These are phyloP conservation scores for Annona cherimola DNA, from an alignment of 164 flowering plant genomes.

Conservation along the genomic window DNA sequence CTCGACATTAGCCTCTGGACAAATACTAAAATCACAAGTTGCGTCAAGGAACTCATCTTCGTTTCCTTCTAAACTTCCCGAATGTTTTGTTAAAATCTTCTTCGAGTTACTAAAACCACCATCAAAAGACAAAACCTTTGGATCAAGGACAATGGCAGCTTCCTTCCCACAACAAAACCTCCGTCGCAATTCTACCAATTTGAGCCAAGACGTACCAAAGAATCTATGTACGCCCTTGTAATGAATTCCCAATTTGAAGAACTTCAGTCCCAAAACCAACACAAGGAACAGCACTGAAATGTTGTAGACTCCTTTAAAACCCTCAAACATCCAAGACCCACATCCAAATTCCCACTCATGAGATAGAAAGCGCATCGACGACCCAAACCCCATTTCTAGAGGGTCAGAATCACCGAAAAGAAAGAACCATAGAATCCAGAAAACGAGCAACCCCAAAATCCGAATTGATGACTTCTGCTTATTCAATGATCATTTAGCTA, in stretches of 20 bases:
- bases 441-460: too few species aligned
- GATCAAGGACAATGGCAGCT: slow-evolving; percentile 11
- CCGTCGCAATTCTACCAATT: slow-evolving; percentile 15
- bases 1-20: neutral
- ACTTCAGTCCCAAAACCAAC: slow-evolving; percentile 16
- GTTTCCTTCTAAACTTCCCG: neutral
- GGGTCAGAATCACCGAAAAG: neutral
- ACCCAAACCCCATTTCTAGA: neutral
- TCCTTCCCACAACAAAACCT: slow-evolving; percentile 25
- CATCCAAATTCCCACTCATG: neutral
- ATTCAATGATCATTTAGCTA: too few species aligned
- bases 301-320: slow-evolving; percentile 16
- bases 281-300: slow-evolving; percentile 30
- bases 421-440: neutral
- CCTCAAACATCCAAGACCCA: slow-evolving; percentile 22
- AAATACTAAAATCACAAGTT: neutral
- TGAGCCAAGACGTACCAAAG: slow-evolving; percentile 19
- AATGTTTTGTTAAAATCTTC: neutral
- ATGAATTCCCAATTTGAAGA: slow-evolving; percentile 11
- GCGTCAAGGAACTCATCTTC: neutral
- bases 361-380: neutral
- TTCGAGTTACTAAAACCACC: neutral
- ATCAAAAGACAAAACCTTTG: slow-evolving; percentile 10
- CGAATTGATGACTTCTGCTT: too few species aligned
- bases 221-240: slow-evolving; percentile 21